Base-by-base conservation (phyloP, 75 land plant species). In the Sequoiadendron giganteum region DNA sequence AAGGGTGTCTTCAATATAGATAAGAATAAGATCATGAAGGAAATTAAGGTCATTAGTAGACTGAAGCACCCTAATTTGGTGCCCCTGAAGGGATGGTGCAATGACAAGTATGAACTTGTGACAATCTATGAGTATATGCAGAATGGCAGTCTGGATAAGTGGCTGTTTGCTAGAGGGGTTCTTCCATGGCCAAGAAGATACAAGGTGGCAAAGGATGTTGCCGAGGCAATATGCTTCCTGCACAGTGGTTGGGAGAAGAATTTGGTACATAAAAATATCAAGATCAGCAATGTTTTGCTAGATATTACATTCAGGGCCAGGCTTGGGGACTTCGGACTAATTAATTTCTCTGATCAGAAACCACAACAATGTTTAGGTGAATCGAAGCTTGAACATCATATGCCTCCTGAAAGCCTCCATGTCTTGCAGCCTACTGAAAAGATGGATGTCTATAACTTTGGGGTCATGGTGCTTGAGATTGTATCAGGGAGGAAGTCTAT, bases 31-130 rank as follows among this genome's bases (percentile, higher is more conserved):
- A 2, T 91, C 16, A 30, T 75, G 49, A 91, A 91, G 85, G 92
- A 91, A 68, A 72, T 91, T 30, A 72, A 65, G 34, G 52, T 48
- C 1, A 76, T 94, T 34, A 79, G 93, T 85, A 83, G 85, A 55
- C 54, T 94, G 80, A 87, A 90, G 30, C 95, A 94, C 85, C 95
- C 95, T 38, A 94, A 94, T 54, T 56, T 94, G 72, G 91, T 93
- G n/a, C 87, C 87, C 10, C 87, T 94, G 52, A 80, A 88, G 75
- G 95, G 95, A 18, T 94, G 94, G 93, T 93, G 93, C 83, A 47
- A 55, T 47, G 92, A 91, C 76, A 86, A 76, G 3, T 39, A 54
- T 73, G 90, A 89, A 84, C 82, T 45, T 34, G 84, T 90, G 30
- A 85, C 88, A 48, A 85, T 88, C 34, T 90, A 90, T 84, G 91